Evolutionary conservation across 768 basidiomycete species (phyloP).

Genomic region (Termitomyces heimii): DNA sequence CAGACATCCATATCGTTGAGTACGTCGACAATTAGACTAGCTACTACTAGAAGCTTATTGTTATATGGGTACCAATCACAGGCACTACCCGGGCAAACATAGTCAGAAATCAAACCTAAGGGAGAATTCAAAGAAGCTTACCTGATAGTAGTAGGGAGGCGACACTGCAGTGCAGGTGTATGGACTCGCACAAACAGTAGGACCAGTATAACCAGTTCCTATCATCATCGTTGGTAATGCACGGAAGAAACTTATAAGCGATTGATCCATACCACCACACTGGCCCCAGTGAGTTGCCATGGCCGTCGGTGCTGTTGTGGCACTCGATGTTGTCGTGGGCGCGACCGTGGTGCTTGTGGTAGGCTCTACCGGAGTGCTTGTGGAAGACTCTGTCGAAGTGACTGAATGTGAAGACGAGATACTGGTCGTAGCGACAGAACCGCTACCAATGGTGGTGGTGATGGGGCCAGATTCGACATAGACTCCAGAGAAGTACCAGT

Average conservation of each 20-base stretch:
- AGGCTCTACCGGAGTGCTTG: conserved; percentile 15
- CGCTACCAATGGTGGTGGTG: conserved; percentile 40
- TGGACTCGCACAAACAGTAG: conserved; percentile 36
- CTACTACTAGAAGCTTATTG: not conserved
- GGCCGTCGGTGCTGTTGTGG: conserved; percentile 27
- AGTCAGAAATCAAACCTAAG: not conserved
- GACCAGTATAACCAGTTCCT: conserved; percentile 42
- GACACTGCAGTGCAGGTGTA: conserved; percentile 41
- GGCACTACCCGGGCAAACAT: conserved; percentile 13
- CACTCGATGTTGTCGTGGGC: conserved; percentile 18
- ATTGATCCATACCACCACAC: conserved; percentile 36
- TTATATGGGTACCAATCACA: conserved; percentile 7
- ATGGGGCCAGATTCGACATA: conserved; percentile 55
- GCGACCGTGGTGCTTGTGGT: conserved; percentile 26
- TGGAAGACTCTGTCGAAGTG: conserved; percentile 16
- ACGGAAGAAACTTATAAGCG: not conserved
- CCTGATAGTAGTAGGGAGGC: conserved; percentile 51
- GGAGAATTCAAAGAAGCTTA: conserved; percentile 11
- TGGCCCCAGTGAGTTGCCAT: conserved; percentile 42
- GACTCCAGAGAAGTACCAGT: conserved; percentile 57
- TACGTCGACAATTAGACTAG: not conserved
- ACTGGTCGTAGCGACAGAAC: conserved; percentile 15
- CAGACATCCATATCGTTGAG: too few relatives aligned
- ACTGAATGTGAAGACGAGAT: conserved; percentile 10
- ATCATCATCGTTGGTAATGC: not conserved